Conservation (phyloP, 2,329 filamentous ascomycete species). For the Cladophialophora chaetospira region DNA sequence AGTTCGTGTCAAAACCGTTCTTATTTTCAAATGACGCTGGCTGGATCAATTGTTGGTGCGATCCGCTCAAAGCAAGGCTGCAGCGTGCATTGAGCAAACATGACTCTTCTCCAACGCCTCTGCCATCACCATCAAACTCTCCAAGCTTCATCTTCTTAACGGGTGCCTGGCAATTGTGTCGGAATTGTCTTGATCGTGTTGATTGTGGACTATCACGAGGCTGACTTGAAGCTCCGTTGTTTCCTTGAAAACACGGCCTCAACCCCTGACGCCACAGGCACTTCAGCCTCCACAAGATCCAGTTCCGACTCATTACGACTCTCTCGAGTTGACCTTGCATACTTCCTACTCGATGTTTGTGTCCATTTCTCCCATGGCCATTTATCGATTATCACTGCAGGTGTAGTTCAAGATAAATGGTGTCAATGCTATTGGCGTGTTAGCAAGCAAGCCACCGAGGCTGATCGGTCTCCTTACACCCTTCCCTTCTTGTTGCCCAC, state of each 20-base stretch:
- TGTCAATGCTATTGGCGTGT: slow-evolving; percentile 19
- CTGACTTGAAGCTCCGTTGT: neutral
- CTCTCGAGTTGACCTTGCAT: too few relatives aligned
- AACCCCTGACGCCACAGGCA: neutral
- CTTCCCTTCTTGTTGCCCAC: slow-evolving; percentile 43
- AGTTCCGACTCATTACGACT: too few relatives aligned
- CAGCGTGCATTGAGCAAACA: neutral
- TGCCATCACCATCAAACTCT: neutral
- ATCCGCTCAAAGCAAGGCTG: neutral
- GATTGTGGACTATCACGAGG: neutral
- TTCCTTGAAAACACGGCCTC: neutral
- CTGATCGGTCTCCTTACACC: slow-evolving; percentile 37
- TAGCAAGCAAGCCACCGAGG: neutral
- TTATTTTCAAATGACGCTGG: neutral
- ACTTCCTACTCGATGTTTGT: too few relatives aligned
- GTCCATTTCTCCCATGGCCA: too few relatives aligned
- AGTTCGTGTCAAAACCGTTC: neutral
- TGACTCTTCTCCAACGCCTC: neutral
- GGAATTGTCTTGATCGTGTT: neutral
- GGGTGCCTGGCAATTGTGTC: neutral
- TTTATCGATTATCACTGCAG: slow-evolving; percentile 18
- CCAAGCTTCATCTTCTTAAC: neutral
- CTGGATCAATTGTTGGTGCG: neutral
- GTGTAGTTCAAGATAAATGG: slow-evolving; percentile 23
- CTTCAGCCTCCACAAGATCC: neutral